Evolutionary conservation across 345 rosid genomes (phyloP).

Genomic region (Garcia nutans): DNA sequence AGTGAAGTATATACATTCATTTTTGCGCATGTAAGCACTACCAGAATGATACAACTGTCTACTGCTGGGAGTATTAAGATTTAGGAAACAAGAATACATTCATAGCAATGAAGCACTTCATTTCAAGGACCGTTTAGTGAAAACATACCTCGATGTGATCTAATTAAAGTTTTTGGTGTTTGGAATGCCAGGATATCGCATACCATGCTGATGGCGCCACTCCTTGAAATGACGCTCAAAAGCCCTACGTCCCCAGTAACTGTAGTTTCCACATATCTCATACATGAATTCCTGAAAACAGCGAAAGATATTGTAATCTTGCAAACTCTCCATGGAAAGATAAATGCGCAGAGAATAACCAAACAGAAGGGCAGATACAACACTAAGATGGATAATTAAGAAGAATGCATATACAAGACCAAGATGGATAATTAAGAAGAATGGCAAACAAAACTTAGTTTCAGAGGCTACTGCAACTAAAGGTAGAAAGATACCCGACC

Average conservation of each 20-base stretch:
- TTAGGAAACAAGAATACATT: not conserved
- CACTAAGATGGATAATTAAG: not conserved
- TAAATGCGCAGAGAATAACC: not conserved
- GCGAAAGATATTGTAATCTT: not conserved
- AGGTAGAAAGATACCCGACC: conserved; percentile 65
- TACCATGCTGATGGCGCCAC: conserved; percentile 98
- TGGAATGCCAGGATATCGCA: conserved; percentile 98
- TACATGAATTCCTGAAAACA: conserved; percentile 78
- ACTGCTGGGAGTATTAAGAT: not conserved
- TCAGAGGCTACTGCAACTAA: not conserved
- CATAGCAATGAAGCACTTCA: not conserved
- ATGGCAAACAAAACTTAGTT: not conserved
- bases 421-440: not conserved
- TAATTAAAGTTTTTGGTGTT: conserved; percentile 98
- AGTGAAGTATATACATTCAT: not conserved
- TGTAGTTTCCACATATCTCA: conserved; percentile 91
- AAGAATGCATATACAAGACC: not conserved
- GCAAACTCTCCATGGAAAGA: not conserved
- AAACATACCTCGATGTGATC: conserved; percentile 74
- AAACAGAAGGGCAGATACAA: not conserved
- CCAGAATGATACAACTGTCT: not conserved
- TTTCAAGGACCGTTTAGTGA: not conserved
- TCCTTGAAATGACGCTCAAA: conserved; percentile 98
- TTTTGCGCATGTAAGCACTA: not conserved
- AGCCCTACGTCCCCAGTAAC: conserved; percentile 98